A percentile compares a stretch with the other conserved stretches of the same genome.
Conservation (phyloP, 2,329 filamentous ascomycete species). For the Lomentospora prolificans region DNA sequence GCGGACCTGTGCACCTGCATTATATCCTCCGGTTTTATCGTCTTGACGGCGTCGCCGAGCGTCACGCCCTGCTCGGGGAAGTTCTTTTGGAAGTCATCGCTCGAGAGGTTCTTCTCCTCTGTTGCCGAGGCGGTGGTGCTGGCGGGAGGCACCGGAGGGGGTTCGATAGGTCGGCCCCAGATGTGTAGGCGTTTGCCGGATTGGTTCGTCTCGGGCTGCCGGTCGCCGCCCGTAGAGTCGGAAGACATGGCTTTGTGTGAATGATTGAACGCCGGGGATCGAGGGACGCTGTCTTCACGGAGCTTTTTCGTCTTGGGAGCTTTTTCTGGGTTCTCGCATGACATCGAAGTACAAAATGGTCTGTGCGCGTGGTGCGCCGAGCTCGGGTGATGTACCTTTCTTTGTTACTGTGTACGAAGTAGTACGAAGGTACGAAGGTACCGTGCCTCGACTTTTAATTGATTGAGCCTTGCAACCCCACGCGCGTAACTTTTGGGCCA, state of each 20-base stretch:
- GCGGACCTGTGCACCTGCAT: constrained; percentile 65
- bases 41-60: constrained; percentile 51
- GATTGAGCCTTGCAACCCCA: background rate
- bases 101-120: constrained; percentile 3
- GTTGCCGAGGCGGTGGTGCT: constrained; percentile 2
- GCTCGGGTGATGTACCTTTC: too few species aligned
- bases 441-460: background rate
- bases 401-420: too few species aligned
- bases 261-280: background rate
- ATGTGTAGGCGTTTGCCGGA: constrained; percentile 24
- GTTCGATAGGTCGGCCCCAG: constrained; percentile 25
- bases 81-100: constrained; percentile 13
- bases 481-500: background rate
- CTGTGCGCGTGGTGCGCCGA: too few species aligned
- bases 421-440: background rate
- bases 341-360: background rate
- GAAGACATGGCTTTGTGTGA: background rate
- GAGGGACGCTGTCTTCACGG: background rate
- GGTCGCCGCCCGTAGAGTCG: background rate
- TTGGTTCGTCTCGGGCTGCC: background rate
- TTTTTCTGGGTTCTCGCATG: background rate
- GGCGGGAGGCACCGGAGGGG: constrained; percentile 9
- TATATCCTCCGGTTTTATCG: constrained; percentile 60
- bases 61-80: constrained; percentile 14
- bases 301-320: background rate